phyloP scores from a whole-genome alignment of 306 rosid species.

The Cucurbita ficifolia region DNA sequence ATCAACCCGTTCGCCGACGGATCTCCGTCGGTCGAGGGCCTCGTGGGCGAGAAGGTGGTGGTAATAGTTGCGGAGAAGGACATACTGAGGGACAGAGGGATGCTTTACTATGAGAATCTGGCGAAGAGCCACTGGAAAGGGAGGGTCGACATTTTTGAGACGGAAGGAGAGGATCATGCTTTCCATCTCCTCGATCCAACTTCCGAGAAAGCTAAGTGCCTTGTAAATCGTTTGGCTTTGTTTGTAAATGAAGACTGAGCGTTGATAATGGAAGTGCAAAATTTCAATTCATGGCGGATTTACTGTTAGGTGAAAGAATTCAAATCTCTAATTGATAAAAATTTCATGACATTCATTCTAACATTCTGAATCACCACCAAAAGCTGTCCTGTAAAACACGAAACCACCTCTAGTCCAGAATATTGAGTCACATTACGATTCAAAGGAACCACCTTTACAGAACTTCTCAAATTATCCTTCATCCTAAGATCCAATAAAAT shows the following conservation, averaged over 20 bases:
- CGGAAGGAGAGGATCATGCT: slow-evolving; percentile 6
- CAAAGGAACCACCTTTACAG: not conserved
- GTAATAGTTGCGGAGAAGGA: slow-evolving; percentile 53
- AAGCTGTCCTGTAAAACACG: not conserved
- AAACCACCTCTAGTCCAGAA: not conserved
- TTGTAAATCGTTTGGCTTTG: not conserved
- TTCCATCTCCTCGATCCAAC: not conserved
- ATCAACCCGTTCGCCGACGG: slow-evolving; percentile 71
- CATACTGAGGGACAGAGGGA: slow-evolving; percentile 62
- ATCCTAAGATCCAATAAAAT: not conserved
- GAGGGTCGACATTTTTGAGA: slow-evolving; percentile 14
- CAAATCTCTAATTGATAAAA: not conserved
- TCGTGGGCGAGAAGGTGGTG: slow-evolving; percentile 32
- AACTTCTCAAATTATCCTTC: not conserved
- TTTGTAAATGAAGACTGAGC: not conserved
- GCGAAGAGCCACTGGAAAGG: slow-evolving; percentile 53
- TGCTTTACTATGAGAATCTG: slow-evolving; percentile 41
- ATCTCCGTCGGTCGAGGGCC: slow-evolving; percentile 31
- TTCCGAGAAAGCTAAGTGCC: not conserved
- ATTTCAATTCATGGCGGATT: not conserved
- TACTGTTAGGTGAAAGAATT: not conserved
- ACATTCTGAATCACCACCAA: not conserved
- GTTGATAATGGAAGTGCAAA: not conserved
- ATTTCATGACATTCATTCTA: not conserved
- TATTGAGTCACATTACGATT: not conserved